Base-by-base conservation (phyloP, 2,329 filamentous ascomycete species). In the Cyphellophora europaea region DNA sequence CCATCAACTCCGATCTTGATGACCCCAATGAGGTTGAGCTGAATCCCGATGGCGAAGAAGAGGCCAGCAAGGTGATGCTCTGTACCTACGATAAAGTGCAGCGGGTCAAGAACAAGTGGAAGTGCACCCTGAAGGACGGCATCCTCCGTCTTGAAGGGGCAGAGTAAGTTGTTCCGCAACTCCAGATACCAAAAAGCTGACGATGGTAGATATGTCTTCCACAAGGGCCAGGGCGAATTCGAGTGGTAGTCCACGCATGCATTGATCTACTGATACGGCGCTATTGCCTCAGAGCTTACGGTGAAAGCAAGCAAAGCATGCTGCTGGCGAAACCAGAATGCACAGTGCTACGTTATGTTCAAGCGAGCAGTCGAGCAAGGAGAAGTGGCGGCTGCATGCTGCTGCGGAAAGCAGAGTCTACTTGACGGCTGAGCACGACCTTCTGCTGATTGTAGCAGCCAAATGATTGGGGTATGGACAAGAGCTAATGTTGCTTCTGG, bases 71-170 rank as follows among this genome's bases (percentile, higher is more conserved):
- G 49, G 88, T 93, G 55, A 96, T 98, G 84, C 78, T 98, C 27
- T 98, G 91, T 67, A 95, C 93, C 57, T 98, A 98, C 57, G 91
- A 98, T 67, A 98, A 98, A 67, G 91, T 98, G 6, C 89, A 96
- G 63, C 75, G 91, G 31, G 91, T 96, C 53, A 98, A 98, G 78
- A 98, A 96, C 66, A 98, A 91, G 75, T 91, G 84, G 84, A 98
- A 98, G 82, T 98, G 91, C 63, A 88, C 86, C 1, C 77, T 98
- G 45, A 96, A 96, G 66, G 91, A 98, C 53, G 91, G 91, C 13
- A 84, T 98, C 12, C 71, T 98, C 48, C 93, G 84, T 29, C 86
- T 93, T 23, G 88, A 89, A 48, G 85, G 86, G 49, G 93, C 85
- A 62, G 91, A 98, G 71, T 81, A 61, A 59, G 73, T 68, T 21